These are phyloP conservation scores for Falciphora oryzae DNA, from an alignment of 2,329 filamentous ascomycete genomes.

Conservation along the genomic window DNA sequence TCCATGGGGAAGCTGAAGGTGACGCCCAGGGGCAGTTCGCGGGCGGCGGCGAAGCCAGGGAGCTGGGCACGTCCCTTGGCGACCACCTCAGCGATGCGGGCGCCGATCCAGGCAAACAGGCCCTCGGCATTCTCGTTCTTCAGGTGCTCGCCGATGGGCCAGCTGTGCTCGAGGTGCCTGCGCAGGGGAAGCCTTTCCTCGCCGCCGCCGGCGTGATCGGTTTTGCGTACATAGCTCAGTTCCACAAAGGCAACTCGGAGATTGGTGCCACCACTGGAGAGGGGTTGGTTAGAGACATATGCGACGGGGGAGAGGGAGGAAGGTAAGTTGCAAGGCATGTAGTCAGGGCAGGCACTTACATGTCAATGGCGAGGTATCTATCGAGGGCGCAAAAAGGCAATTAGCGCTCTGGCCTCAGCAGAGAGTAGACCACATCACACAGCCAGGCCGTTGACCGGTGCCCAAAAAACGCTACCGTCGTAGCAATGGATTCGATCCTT, in stretches of 20 bases:
- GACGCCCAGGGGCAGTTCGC: constrained; percentile 55
- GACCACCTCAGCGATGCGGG: constrained; percentile 69
- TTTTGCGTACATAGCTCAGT: no score
- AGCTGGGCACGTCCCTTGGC: constrained; percentile 42
- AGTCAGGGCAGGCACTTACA: constrained; percentile 39
- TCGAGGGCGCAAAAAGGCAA: not conserved
- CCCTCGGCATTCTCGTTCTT: constrained; percentile 70
- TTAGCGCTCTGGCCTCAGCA: no score
- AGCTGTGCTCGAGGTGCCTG: constrained; percentile 61
- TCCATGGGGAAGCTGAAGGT: constrained; percentile 68
- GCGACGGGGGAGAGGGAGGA: no score
- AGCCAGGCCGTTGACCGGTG: no score
- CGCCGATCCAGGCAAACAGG: constrained; percentile 74
- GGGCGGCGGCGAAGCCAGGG: constrained; percentile 30
- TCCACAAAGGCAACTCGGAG: constrained; percentile 64
- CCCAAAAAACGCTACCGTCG: no score
- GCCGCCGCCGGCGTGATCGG: constrained; percentile 19
- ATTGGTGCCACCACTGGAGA: constrained; percentile 58
- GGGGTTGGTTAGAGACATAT: constrained; percentile 14
- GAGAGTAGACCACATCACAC: no score
- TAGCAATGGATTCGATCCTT: no score
- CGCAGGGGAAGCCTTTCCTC: constrained; percentile 31
- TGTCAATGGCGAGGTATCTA: constrained; percentile 59
- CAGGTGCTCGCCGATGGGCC: constrained; percentile 67
- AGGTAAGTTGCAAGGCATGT: no score